Conservation (phyloP, 176 grass and related monocot species). For the Bromus sterilis region DNA sequence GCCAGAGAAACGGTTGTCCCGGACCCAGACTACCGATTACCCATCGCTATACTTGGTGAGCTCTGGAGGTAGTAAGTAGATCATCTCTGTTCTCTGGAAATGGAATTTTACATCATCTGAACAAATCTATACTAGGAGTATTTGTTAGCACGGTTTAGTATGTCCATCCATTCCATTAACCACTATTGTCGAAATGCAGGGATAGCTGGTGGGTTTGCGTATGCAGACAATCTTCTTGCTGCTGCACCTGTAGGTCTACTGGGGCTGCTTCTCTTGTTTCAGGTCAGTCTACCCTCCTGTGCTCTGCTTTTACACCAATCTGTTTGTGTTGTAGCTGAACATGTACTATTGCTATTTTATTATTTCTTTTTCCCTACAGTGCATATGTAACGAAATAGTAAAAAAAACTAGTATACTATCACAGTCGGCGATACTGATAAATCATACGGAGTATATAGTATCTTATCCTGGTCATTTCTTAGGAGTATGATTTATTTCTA, state of each 20-base stretch:
- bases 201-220: constrained; percentile 68
- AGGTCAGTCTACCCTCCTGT: constrained; percentile 33
- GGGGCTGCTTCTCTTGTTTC: constrained; percentile 73
- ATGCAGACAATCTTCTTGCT: constrained; percentile 75
- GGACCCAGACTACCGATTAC: constrained; percentile 87
- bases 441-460: background rate
- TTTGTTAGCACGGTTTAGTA: background rate
- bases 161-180: background rate
- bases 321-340: background rate
- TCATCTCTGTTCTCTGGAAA: constrained; percentile 11
- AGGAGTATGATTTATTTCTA: background rate
- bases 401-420: background rate
- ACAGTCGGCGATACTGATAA: background rate
- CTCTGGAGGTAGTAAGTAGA: constrained; percentile 26
- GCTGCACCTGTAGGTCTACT: constrained; percentile 74
- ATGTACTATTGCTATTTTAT: background rate
- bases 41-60: constrained; percentile 82
- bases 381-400: background rate
- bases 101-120: background rate
- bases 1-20: constrained; percentile 64
- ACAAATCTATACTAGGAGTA: background rate
- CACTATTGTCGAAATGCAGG: constrained; percentile 27
- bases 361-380: background rate
- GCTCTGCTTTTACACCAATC: background rate
- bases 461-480: background rate